Conservation (phyloP, 1,284 basidiomycete species). For the Thecaphora thlaspeos region DNA sequence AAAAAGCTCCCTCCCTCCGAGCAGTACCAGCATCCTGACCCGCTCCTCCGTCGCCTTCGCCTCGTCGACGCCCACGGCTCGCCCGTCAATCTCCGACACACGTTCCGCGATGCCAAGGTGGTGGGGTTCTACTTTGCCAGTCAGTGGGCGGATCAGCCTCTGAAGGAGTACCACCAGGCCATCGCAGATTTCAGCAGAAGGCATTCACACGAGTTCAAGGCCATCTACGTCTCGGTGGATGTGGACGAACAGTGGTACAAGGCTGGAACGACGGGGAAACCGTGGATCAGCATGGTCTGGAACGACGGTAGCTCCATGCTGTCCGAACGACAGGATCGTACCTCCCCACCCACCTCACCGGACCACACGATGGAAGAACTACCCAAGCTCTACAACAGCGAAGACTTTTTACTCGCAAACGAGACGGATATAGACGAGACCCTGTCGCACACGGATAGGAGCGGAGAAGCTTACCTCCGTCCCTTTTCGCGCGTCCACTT, state of each 20-base stretch:
- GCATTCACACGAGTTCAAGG: constrained; percentile 56
- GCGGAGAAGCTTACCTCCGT: constrained; percentile 55
- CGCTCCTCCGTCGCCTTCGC: constrained; percentile 56
- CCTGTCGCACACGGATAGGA: constrained; percentile 44
- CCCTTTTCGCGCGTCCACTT: constrained; percentile 59
- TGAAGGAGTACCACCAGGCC: constrained; percentile 45
- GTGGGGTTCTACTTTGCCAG: constrained; percentile 59
- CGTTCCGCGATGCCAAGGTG: constrained; percentile 55
- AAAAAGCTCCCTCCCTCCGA: constrained; percentile 46
- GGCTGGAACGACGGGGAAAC: constrained; percentile 48
- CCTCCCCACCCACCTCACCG: constrained; percentile 7
- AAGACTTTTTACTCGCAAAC: constrained; percentile 58
- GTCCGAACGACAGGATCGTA: constrained; percentile 20
- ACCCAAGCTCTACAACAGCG: constrained; percentile 43
- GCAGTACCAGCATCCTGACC: constrained; percentile 57
- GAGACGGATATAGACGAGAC: constrained; percentile 58
- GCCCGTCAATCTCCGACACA: constrained; percentile 44
- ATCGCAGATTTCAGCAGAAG: constrained; percentile 46
- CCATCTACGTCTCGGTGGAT: constrained; percentile 58
- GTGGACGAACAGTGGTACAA: constrained; percentile 54
- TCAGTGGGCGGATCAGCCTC: constrained; percentile 46
- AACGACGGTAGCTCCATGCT: constrained; percentile 57
- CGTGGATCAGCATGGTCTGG: constrained; percentile 58
- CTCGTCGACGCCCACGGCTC: constrained; percentile 52
- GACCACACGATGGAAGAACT: constrained; percentile 20